Percentiles rank a stretch among this genome's conserved stretches.
phyloP scores from a whole-genome alignment of 2,329 filamentous ascomycete genomes.

The Diplodia intermedia region DNA sequence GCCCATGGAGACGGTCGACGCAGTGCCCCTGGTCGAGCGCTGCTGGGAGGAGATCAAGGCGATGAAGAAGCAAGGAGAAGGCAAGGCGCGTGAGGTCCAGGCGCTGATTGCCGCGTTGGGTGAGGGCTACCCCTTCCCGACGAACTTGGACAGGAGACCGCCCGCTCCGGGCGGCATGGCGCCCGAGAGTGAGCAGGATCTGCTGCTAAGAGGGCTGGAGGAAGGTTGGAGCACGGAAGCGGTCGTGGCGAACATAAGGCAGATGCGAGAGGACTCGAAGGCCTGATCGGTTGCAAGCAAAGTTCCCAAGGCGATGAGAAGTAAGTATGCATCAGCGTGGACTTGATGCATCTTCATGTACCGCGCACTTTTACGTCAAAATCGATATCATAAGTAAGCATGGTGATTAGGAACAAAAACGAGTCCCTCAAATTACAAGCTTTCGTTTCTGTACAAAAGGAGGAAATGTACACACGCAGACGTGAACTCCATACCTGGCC shows the following conservation, averaged over 20 bases:
- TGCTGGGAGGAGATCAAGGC: constrained; percentile 53
- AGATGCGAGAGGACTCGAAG: constrained; percentile 47
- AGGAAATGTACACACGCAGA: background rate
- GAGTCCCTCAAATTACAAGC: no score
- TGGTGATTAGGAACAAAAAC: no score
- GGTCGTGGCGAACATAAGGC: constrained; percentile 52
- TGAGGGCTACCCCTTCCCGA: constrained; percentile 68
- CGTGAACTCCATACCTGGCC: background rate
- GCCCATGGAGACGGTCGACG: constrained; percentile 68
- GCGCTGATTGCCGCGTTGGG: constrained; percentile 60
- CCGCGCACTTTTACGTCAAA: background rate
- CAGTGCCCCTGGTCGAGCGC: constrained; percentile 55
- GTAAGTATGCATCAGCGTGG: no score
- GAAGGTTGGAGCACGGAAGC: constrained; percentile 50
- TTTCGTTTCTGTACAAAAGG: background rate
- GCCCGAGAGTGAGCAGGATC: constrained; percentile 64
- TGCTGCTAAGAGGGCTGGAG: constrained; percentile 56
- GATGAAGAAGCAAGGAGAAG: constrained; percentile 46
- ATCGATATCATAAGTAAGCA: background rate
- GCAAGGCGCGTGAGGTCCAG: constrained; percentile 51
- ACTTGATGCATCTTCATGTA: background rate
- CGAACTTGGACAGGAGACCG: constrained; percentile 64
- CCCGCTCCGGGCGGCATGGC: constrained; percentile 66
- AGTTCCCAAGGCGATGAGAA: background rate
- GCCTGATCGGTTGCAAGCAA: constrained; percentile 10